Evolutionary conservation across 1,284 basidiomycete genomes (phyloP).

Genomic region (Marasmius oreades): DNA sequence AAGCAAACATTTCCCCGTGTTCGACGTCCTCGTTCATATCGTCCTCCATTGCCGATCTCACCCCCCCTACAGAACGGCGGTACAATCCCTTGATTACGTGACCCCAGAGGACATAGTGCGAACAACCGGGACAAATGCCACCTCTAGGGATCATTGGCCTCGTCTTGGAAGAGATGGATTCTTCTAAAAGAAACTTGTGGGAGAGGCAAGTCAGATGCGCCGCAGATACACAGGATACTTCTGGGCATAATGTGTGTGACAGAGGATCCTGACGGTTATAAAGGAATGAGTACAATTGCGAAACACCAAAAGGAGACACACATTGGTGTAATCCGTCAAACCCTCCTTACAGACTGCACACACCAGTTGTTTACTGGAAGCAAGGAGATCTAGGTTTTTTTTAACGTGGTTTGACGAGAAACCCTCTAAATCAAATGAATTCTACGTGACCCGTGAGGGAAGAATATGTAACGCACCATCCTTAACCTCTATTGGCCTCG

Average conservation of each 20-base stretch:
- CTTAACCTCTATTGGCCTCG: constrained; percentile 58
- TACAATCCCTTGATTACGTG: constrained; percentile 70
- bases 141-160: constrained; percentile 56
- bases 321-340: constrained; percentile 40
- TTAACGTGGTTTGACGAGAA: constrained; percentile 55
- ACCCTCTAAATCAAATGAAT: constrained; percentile 27
- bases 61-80: constrained; percentile 43
- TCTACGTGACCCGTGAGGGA: background rate
- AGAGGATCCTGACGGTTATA: constrained; percentile 50
- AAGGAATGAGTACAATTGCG: constrained; percentile 2
- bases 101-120: constrained; percentile 62
- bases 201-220: constrained; percentile 75
- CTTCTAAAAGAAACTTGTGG: constrained; percentile 42
- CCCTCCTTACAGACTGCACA: constrained; percentile 55
- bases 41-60: constrained; percentile 26
- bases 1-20: constrained; percentile 19
- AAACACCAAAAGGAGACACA: constrained; percentile 28
- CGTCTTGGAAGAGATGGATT: constrained; percentile 21
- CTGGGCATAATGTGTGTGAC: constrained; percentile 43
- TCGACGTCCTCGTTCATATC: constrained; percentile 25
- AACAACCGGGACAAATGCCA: constrained; percentile 59
- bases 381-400: constrained; percentile 45
- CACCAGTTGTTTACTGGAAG: constrained; percentile 25
- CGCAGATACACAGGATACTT: constrained; percentile 44
- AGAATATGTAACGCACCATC: constrained; percentile 45